Evolutionary conservation across 2,329 filamentous ascomycete species (phyloP).

Genomic region (Alternaria ventricosa): DNA sequence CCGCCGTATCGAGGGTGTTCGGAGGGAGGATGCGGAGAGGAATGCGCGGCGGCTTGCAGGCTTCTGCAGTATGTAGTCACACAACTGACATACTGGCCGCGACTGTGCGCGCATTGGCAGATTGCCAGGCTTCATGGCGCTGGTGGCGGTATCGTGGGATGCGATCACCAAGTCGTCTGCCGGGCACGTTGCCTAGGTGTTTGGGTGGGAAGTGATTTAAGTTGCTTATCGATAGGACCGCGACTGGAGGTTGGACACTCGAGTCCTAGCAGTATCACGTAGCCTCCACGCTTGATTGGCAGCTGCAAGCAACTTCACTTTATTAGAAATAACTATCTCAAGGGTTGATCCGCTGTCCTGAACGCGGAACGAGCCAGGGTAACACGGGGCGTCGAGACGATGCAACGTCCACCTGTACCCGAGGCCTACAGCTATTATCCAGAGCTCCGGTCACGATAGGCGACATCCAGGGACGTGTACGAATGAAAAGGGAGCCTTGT

Average conservation of each 20-base stretch:
- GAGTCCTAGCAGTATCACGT: background rate
- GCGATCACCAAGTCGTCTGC: background rate
- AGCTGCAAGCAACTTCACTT: background rate
- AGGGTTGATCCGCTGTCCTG: background rate
- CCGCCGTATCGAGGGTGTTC: slow-evolving; percentile 33
- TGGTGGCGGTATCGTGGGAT: background rate
- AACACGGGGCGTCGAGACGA: background rate
- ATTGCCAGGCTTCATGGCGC: slow-evolving; percentile 37
- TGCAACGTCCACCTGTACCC: background rate
- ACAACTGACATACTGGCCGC: slow-evolving; percentile 44
- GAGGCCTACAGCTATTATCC: background rate
- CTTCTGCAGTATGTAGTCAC: slow-evolving; percentile 41
- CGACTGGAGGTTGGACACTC: background rate
- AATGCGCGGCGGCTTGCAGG: slow-evolving; percentile 38
- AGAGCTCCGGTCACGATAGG: background rate
- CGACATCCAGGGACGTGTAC: background rate
- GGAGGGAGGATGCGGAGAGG: slow-evolving; percentile 30
- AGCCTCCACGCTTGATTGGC: background rate
- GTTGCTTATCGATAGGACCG: background rate
- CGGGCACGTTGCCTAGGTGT: slow-evolving; percentile 36
- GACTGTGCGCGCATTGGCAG: slow-evolving; percentile 37
- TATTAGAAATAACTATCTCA: background rate
- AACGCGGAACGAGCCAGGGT: background rate
- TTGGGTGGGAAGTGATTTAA: slow-evolving; percentile 17
- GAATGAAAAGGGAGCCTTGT: background rate